These are phyloP conservation scores for Phytophthora palmivora DNA, from an alignment of 352 stramenopile species.

Conservation along the genomic window DNA sequence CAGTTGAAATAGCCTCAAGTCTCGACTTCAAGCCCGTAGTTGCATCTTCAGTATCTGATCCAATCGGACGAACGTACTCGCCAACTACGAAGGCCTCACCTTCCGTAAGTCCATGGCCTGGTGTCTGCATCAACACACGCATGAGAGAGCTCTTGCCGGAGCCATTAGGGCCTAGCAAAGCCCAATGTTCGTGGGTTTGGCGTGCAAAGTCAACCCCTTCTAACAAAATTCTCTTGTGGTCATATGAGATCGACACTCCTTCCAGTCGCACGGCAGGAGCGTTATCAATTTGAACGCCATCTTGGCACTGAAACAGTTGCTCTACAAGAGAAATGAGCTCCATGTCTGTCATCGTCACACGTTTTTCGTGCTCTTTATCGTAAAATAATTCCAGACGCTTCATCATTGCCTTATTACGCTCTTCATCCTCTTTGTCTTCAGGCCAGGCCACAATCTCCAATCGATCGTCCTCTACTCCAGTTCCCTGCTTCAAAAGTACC, in stretches of 20 bases:
- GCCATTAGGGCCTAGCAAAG: constrained; percentile 71
- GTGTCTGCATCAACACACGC: constrained; percentile 71
- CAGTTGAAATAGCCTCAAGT: constrained; percentile 89
- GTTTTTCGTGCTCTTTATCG: constrained; percentile 41
- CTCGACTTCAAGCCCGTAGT: constrained; percentile 2
- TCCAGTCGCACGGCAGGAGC: constrained; percentile 45
- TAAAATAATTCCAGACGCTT: constrained; percentile 45
- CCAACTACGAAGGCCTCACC: constrained; percentile 53
- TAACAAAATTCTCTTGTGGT: constrained; percentile 52
- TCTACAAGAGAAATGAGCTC: constrained; percentile 47
- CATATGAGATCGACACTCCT: constrained; percentile 69
- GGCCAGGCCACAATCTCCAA: constrained; percentile 54
- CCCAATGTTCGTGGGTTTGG: constrained; percentile 66
- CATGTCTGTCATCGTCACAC: constrained; percentile 36
- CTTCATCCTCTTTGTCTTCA: constrained; percentile 31
- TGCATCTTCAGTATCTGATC: not conserved
- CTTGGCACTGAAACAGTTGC: constrained; percentile 45
- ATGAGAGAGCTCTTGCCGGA: constrained; percentile 84
- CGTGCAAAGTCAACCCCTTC: constrained; percentile 64
- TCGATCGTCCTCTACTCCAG: constrained; percentile 2
- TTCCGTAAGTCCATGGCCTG: constrained; percentile 52
- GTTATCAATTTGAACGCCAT: not conserved
- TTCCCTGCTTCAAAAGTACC: constrained; percentile 48
- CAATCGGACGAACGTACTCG: constrained; percentile 20
- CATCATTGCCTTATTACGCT: constrained; percentile 49